Evolutionary conservation across 2,329 filamentous ascomycete genomes (phyloP).

Genomic region (Sporothrix protearum): DNA sequence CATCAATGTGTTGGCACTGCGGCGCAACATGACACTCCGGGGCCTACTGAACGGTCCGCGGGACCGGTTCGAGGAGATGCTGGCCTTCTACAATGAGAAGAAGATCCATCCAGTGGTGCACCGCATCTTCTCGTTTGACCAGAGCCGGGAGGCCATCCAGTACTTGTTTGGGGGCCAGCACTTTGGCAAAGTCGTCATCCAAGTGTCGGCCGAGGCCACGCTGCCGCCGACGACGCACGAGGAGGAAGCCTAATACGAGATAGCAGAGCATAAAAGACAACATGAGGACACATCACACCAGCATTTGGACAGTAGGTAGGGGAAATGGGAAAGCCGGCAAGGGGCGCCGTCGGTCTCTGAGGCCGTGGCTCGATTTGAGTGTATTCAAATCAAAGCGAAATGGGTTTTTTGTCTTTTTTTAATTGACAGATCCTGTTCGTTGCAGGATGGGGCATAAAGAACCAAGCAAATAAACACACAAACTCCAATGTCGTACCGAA

Average conservation of each 20-base stretch:
- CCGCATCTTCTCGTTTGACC: constrained; percentile 41
- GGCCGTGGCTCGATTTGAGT: constrained; percentile 62
- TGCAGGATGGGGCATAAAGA: not conserved
- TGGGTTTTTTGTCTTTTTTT: constrained; percentile 38
- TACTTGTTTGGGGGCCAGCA: constrained; percentile 50
- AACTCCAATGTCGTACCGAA: constrained; percentile 20
- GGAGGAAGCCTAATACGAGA: not conserved
- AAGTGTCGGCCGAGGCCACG: constrained; percentile 28
- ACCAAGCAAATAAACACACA: constrained; percentile 13
- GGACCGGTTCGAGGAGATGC: constrained; percentile 53
- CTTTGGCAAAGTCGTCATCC: constrained; percentile 53
- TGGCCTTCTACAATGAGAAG: constrained; percentile 41
- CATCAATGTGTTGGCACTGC: constrained; percentile 54
- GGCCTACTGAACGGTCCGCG: constrained; percentile 60
- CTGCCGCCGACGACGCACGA: not conserved
- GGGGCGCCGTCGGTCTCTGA: constrained; percentile 66
- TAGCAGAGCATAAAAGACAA: not conserved
- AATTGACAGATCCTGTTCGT: constrained; percentile 3
- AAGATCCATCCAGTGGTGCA: constrained; percentile 44
- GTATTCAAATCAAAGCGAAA: constrained; percentile 47
- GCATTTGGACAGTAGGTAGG: not conserved
- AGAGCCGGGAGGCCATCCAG: constrained; percentile 45
- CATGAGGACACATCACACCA: not conserved
- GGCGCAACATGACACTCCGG: constrained; percentile 47
- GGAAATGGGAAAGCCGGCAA: constrained; percentile 56